These are phyloP conservation scores for Pelargonium myrrhifolium DNA, from an alignment of 441 rosid genomes.

Conservation along the genomic window DNA sequence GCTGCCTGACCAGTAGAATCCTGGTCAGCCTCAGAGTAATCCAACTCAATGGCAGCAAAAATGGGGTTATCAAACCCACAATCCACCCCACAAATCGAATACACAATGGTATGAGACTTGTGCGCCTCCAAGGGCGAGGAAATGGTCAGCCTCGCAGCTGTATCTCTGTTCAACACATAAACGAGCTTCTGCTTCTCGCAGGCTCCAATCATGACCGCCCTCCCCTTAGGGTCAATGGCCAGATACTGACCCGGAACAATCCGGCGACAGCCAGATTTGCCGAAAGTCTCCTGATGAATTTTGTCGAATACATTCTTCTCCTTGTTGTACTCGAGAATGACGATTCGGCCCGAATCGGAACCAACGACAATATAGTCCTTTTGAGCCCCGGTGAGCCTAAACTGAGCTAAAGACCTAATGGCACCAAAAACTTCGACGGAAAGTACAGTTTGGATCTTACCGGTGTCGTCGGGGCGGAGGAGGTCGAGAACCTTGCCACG, in stretches of 20 bases:
- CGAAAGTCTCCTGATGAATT: conserved; percentile 88
- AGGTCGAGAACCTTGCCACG: conserved; percentile 94
- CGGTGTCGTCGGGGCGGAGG: conserved; percentile 83
- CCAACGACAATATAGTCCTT: conserved; percentile 93
- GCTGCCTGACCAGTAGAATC: conserved; percentile 86
- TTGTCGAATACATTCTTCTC: conserved; percentile 81
- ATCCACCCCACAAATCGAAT: conserved; percentile 82
- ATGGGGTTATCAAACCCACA: conserved; percentile 93
- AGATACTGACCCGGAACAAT: conserved; percentile 93
- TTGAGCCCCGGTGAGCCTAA: conserved; percentile 79
- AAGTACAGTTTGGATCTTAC: conserved; percentile 80
- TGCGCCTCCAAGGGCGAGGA: conserved; percentile 97
- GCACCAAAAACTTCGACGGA: conserved; percentile 92
- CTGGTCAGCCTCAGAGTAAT: conserved; percentile 89
- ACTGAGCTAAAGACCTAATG: conserved; percentile 74
- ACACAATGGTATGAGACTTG: conserved; percentile 76
- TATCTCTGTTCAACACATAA: conserved; percentile 86
- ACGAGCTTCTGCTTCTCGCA: conserved; percentile 96
- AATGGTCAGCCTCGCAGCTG: conserved; percentile 81
- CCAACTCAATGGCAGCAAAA: conserved; percentile 90
- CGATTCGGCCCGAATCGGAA: conserved; percentile 92
- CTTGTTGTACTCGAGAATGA: conserved; percentile 76
- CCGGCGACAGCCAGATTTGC: conserved; percentile 88
- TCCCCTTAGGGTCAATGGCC: conserved; percentile 87
- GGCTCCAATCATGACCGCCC: conserved; percentile 92